Percentiles rank a stretch among this genome's conserved stretches.
Evolutionary conservation across 129 eudicot species (phyloP).

Genomic region (Flaveria bidentis): DNA sequence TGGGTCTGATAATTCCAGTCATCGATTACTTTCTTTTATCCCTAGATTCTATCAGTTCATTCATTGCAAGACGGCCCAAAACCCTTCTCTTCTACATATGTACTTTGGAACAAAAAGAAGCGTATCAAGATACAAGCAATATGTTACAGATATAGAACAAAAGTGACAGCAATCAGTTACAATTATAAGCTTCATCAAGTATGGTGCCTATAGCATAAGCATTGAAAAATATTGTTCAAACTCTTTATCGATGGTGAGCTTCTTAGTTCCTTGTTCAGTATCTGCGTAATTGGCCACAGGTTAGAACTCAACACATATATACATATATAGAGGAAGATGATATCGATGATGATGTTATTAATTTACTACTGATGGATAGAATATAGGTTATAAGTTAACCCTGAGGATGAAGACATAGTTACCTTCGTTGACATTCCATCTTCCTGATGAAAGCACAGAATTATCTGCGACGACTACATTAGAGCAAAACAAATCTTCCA

Average conservation of each 20-base stretch:
- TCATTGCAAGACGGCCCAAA: background rate
- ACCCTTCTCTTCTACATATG: background rate
- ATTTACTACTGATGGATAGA: too few relatives aligned
- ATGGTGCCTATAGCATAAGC: constrained; percentile 59
- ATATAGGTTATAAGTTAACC: too few relatives aligned
- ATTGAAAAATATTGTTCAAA: constrained; percentile 87
- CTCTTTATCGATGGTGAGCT: constrained; percentile 83
- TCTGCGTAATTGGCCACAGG: constrained; percentile 45
- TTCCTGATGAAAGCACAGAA: constrained; percentile 67
- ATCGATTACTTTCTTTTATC: background rate
- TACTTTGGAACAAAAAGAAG: constrained; percentile 7
- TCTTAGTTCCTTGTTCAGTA: constrained; percentile 40
- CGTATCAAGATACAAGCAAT: constrained; percentile 6
- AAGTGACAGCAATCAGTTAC: background rate
- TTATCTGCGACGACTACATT: constrained; percentile 22
- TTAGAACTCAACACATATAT: background rate
- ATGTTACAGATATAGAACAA: constrained; percentile 11
- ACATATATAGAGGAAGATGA: background rate
- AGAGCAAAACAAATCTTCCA: constrained; percentile 48
- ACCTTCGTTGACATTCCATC: constrained; percentile 69
- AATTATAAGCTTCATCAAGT: background rate
- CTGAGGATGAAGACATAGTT: background rate
- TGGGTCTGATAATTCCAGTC: background rate
- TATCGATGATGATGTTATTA: background rate
- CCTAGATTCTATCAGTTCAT: background rate